Evolutionary conservation across 192 early-diverging fungal species (phyloP), one percentile per base, ranked within the genome.

Genomic region (Kappamyces sp.): DNA sequence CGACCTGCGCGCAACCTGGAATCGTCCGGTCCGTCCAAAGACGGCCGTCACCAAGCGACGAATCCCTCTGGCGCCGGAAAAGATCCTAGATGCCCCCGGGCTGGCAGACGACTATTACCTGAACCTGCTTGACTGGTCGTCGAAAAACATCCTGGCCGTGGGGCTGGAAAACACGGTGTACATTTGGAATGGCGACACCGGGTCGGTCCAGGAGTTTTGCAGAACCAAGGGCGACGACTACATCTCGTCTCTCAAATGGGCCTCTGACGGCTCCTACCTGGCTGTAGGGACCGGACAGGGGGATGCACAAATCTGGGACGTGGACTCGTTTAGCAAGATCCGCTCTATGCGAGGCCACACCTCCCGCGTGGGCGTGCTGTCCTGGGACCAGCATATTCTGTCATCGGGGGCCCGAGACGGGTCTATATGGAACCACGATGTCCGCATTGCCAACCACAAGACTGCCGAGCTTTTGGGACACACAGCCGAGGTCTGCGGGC

Each of bases 351-450:
- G 67, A 0, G 93, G 93, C 0, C 92, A 87, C 55, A 67, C 74
- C 6, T 76, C 84, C 12, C 77, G 92, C 7, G 89, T 98, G 2
- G 91, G 93, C 1, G 88, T 87, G 0, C 55, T 97, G 49, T 79
- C 87, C 1, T 98, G 95, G 93, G 79, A 91, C 55, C 78, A 80
- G 31, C 82, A 89, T 58, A 74, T 91, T 35, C 60, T 98, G 1
- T 87, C 89, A 36, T 86, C 87, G 1, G 94, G 95, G 0, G 88
- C 87, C 53, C 76, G 84, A 46, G 92, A 97, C 73, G 93, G 92
- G 6, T 86, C 78, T 40, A 93, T 98, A 62, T 94, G 86, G 85
- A 76, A 95, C 68, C 95, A 98, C 51, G 95, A 98, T 57, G 93
- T 95, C 2, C 85, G 95, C n/a, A 61, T 89, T 31, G 85, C 86